A percentile compares a stretch with the other conserved stretches of the same genome.
Evolutionary conservation across 768 basidiomycete genomes (phyloP).

Genomic region (Mycena leptocephala): DNA sequence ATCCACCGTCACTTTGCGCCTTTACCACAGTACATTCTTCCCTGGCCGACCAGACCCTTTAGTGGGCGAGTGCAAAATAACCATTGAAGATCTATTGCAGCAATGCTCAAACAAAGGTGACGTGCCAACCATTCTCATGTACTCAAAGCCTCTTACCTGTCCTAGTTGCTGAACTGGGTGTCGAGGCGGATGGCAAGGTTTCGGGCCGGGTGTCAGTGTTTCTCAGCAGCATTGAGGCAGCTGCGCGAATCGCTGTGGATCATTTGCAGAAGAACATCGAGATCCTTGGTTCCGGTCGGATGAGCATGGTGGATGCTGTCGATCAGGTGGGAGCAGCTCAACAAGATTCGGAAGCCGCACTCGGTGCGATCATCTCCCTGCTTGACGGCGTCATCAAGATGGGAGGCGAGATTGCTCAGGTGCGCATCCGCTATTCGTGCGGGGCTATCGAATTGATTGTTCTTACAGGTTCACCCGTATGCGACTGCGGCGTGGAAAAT

Average conservation of each 20-base stretch:
- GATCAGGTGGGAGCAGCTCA: not conserved
- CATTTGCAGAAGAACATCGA: not conserved
- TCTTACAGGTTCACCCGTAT: constrained; percentile 1
- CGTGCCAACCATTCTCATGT: not conserved
- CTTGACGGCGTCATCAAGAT: not conserved
- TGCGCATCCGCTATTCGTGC: not conserved
- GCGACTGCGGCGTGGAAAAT: not conserved
- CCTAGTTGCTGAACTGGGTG: not conserved
- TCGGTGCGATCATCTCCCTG: not conserved
- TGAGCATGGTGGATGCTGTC: not conserved
- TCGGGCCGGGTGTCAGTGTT: not conserved
- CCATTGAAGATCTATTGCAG: not conserved
- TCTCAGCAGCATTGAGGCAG: not conserved
- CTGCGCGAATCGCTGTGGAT: not conserved
- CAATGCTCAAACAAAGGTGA: not conserved
- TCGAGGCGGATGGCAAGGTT: not conserved
- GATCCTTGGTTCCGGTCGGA: not conserved
- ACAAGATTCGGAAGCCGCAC: not conserved
- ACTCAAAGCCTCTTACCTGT: not conserved
- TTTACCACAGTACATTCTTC: not conserved
- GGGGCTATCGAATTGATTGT: not conserved
- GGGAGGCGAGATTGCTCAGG: not conserved
- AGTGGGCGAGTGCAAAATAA: not conserved
- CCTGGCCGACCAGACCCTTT: not conserved
- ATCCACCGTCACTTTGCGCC: not conserved